Base-by-base conservation (phyloP, 2,329 filamentous ascomycete species). In the Trichophaea hybrida region DNA sequence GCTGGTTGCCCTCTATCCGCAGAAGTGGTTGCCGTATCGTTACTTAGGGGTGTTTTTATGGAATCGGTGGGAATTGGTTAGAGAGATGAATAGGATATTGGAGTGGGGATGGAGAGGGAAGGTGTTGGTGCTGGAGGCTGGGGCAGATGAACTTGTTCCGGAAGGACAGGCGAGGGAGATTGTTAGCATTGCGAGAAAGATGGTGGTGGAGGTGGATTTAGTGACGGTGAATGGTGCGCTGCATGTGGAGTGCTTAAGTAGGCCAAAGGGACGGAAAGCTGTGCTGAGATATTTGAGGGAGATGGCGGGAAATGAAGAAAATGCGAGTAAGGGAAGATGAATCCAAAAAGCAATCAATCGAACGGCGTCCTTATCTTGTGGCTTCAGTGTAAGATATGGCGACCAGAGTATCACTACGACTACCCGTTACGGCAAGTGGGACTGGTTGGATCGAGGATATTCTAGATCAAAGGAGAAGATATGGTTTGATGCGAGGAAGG, bases 11-110 rank as follows among this genome's bases (percentile, higher is more conserved):
- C 71, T 91, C 2, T 91, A 90, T 68, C 86, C 86, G 1, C 84
- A 89, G 66, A 85, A 80, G 66, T 90, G 86, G 85, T 74, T 90
- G 5, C 86, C 86, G 0, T 91, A 91, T 69, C 78, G 79, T 51
- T 82, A 90, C 69, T 75, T 91, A 0, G 81, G 81, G 75, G 84
- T 83, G 0, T 89, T 90, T 68, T 74, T 90, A 8, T 77, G 84
- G 65, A 89, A 75, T 59, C 73, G 72, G 49, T 80, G 78, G 77
- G 75, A 79, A 63, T 76, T 72, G 51, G 70, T 71, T 31, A 64
- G 59, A 0, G 73, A 75, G 1, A 61, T 79, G 59, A 69, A 69
- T 3, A 66, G 63, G 6, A 72, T 79, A 31, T 72, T 73, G 1
- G 34, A 35, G 17, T 50, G 17, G 5, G 48, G 48, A n/a, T 53